Evolutionary conservation across 805 yeast genomes (phyloP).

Genomic region (Yarrowia sp.): DNA sequence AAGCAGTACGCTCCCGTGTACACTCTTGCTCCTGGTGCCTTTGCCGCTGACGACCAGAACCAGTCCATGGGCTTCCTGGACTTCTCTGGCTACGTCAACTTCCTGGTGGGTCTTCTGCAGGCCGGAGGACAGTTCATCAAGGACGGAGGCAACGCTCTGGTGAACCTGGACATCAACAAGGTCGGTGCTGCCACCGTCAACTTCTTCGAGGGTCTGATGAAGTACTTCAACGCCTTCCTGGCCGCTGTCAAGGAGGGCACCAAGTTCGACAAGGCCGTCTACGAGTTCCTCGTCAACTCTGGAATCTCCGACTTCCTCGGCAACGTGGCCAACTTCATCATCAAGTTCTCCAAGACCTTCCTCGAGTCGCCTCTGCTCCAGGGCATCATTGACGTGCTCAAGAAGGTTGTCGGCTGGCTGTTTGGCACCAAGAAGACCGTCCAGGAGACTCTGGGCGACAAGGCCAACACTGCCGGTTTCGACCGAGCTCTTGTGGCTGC

Average conservation of each 20-base stretch:
- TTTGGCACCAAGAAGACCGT: constrained; percentile 20
- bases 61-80: constrained; percentile 31
- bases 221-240: constrained; percentile 38
- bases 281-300: constrained; percentile 34
- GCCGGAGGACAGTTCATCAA: constrained; percentile 31
- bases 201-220: constrained; percentile 32
- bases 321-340: constrained; percentile 13
- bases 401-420: constrained; percentile 9
- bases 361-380: constrained; percentile 28
- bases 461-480: constrained; percentile 21
- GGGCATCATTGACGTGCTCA: constrained; percentile 24
- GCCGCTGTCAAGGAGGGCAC: constrained; percentile 30
- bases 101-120: constrained; percentile 35
- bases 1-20: constrained; percentile 35
- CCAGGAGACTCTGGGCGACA: constrained; percentile 17
- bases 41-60: not conserved
- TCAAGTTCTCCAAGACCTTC: constrained; percentile 27
- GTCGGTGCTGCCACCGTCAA: constrained; percentile 24
- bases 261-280: constrained; percentile 37
- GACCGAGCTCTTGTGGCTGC: constrained; percentile 30
- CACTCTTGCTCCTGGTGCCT: constrained; percentile 20
- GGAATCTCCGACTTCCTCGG: constrained; percentile 33
- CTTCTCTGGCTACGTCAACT: constrained; percentile 35
- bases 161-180: constrained; percentile 34
- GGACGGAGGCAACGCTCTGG: constrained; percentile 27